Percentiles rank a stretch among this genome's conserved stretches.
Conservation (phyloP, 1,284 basidiomycete genomes). For the Gymnopus androsaceus region DNA sequence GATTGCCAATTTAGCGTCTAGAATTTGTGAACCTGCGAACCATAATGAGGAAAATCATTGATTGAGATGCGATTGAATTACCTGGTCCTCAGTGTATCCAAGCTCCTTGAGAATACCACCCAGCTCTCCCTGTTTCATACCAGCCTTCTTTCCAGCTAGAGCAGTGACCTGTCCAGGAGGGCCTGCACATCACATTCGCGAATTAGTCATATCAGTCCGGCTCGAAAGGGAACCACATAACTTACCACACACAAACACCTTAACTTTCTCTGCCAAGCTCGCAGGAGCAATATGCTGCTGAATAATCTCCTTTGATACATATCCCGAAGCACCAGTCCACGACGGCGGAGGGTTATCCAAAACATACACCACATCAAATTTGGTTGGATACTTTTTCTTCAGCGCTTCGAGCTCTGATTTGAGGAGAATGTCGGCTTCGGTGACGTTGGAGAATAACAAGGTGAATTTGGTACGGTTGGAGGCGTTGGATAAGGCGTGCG, state of each 20-base stretch:
- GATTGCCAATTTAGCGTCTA: constrained; percentile 24
- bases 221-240: no score
- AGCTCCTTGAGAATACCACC: constrained; percentile 68
- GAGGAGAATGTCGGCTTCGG: constrained; percentile 90
- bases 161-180: constrained; percentile 86
- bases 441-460: constrained; percentile 87
- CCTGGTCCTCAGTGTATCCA: constrained; percentile 84
- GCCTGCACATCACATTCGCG: constrained; percentile 49
- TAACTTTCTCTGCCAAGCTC: constrained; percentile 75
- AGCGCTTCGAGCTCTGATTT: constrained; percentile 80
- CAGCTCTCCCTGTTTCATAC: constrained; percentile 83
- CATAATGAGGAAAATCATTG: not conserved
- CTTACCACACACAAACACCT: constrained; percentile 87
- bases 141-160: constrained; percentile 78
- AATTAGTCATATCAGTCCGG: no score
- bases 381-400: constrained; percentile 69
- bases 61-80: constrained; percentile 29
- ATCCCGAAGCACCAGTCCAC: constrained; percentile 79
- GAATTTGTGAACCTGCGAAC: constrained; percentile 59
- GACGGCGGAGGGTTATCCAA: constrained; percentile 75
- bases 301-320: constrained; percentile 72
- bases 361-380: constrained; percentile 83
- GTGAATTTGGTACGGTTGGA: constrained; percentile 95
- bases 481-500: constrained; percentile 70
- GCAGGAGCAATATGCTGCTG: constrained; percentile 74